phyloP scores from a whole-genome alignment of 2,329 filamentous ascomycete species.

The Pestalotiopsis sp. region DNA sequence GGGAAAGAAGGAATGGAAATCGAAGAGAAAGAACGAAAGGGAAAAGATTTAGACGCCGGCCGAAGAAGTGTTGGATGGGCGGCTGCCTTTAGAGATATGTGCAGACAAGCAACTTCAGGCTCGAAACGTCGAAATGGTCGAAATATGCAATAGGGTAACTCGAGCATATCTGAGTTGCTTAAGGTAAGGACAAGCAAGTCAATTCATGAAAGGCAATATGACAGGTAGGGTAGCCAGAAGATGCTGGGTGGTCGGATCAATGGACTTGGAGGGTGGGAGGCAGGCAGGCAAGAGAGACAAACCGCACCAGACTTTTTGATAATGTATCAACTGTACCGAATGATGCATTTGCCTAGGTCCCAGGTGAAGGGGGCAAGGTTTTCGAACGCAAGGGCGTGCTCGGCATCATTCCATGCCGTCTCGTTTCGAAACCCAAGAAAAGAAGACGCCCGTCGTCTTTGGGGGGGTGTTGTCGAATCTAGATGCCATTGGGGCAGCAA shows the following conservation, averaged over 20 bases:
- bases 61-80: constrained; percentile 22
- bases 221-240: background rate
- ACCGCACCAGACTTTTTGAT: background rate
- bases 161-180: background rate
- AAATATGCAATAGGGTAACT: constrained; percentile 21
- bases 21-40: constrained; percentile 18
- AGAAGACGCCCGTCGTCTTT: background rate
- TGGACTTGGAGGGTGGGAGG: background rate
- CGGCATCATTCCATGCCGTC: background rate
- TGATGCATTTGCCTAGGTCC: no score
- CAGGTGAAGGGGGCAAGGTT: background rate
- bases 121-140: constrained; percentile 15
- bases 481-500: background rate
- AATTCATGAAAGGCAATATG: background rate
- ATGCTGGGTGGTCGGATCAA: background rate
- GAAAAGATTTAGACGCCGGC: constrained; percentile 21
- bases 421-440: background rate
- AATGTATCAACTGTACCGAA: no score
- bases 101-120: constrained; percentile 23
- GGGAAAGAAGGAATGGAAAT: constrained; percentile 15
- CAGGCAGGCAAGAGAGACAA: background rate
- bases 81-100: constrained; percentile 25
- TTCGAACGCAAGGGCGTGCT: constrained; percentile 5
- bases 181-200: background rate
- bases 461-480: background rate